These are phyloP conservation scores for Rutidosis leptorrhynchoides DNA, from an alignment of 129 eudicot genomes.

Conservation along the genomic window DNA sequence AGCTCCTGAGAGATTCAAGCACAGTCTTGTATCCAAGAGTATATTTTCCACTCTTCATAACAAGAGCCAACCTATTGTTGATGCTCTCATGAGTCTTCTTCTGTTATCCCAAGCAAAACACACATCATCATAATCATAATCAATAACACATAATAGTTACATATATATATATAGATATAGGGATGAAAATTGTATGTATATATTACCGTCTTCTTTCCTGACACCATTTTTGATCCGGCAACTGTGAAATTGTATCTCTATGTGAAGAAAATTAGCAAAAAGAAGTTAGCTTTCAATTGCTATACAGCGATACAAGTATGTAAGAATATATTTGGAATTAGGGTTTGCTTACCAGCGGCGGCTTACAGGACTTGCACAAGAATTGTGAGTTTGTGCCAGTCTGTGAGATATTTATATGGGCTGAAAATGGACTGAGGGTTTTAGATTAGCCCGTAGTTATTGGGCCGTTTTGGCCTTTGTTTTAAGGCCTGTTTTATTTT, in stretches of 20 bases:
- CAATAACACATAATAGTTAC: not conserved
- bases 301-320: too few species aligned
- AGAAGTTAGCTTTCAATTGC: not conserved
- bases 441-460: not conserved
- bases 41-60: conserved; percentile 62
- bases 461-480: not conserved
- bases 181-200: not conserved
- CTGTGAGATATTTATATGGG: conserved; percentile 10
- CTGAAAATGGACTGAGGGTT: not conserved
- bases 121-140: conserved; percentile 10
- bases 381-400: not conserved
- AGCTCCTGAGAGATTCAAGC: conserved; percentile 55
- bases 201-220: conserved; percentile 49
- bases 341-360: conserved; percentile 41
- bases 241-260: conserved; percentile 8
- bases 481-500: not conserved
- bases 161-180: not conserved
- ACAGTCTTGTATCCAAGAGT: conserved; percentile 68
- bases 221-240: conserved; percentile 39
- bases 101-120: conserved; percentile 19
- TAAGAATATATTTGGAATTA: not conserved
- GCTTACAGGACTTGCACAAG: conserved; percentile 17
- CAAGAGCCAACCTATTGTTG: conserved; percentile 61
- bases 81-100: conserved; percentile 73
- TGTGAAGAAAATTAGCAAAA: conserved; percentile 5